These are phyloP conservation scores for Aspergillus fumigatiaffinis DNA, from an alignment of 2,329 filamentous ascomycete species.

Conservation along the genomic window DNA sequence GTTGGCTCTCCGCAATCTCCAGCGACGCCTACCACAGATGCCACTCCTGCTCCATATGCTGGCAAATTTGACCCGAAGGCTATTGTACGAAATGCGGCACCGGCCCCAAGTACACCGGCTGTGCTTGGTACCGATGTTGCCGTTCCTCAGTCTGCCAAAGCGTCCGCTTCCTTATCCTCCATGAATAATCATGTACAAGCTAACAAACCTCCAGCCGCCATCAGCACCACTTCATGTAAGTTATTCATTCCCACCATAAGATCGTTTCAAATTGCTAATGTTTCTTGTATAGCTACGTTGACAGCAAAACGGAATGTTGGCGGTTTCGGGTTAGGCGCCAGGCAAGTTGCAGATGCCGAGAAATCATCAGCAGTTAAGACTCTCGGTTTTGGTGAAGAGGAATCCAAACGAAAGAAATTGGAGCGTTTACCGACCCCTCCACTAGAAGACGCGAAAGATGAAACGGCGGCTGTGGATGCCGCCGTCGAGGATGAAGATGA, in stretches of 20 bases:
- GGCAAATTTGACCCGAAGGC: conserved; percentile 86
- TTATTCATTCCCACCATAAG: conserved; percentile 1
- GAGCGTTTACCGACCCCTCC: conserved; percentile 81
- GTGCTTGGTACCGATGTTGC: conserved; percentile 54
- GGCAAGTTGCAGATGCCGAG: conserved; percentile 60
- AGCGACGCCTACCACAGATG: conserved; percentile 42
- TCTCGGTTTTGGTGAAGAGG: conserved; percentile 83
- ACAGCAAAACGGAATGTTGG: conserved; percentile 72
- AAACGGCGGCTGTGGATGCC: conserved; percentile 51
- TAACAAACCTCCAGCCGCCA: conserved; percentile 42
- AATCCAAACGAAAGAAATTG: conserved; percentile 79
- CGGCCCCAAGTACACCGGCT: conserved; percentile 53
- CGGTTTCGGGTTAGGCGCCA: conserved; percentile 75
- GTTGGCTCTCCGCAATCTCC: conserved; percentile 52
- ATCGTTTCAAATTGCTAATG: not conserved
- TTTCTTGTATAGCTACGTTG: conserved; percentile 44
- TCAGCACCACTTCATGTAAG: conserved; percentile 41
- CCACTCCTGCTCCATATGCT: conserved; percentile 58
- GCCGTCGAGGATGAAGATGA: conserved; percentile 67
- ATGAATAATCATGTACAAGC: conserved; percentile 38
- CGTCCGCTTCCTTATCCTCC: conserved; percentile 41
- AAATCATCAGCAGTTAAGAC: conserved; percentile 68
- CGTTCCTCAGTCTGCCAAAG: conserved; percentile 46
- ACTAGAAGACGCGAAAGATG: conserved; percentile 57
- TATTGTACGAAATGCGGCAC: conserved; percentile 73